Conservation (phyloP, 2,329 filamentous ascomycete genomes). For the Alternaria gaisen region DNA sequence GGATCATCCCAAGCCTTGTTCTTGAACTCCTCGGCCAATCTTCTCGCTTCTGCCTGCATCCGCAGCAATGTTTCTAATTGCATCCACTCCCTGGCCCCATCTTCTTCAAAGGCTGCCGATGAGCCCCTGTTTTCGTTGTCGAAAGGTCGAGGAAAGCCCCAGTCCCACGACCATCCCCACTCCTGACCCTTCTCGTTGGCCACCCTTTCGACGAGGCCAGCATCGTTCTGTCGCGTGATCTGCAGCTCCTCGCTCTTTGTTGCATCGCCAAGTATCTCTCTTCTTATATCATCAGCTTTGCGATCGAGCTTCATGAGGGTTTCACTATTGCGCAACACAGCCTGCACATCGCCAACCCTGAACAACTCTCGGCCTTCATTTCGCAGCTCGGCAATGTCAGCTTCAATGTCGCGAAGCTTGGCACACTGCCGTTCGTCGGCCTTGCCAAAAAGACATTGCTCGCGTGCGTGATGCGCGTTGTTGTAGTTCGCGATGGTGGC, state of each 20-base stretch:
- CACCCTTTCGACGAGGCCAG: conserved; percentile 37
- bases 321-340: conserved; percentile 44
- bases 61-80: conserved; percentile 10
- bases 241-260: conserved; percentile 2
- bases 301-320: conserved; percentile 39
- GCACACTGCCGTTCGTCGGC: conserved; percentile 41
- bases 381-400: conserved; percentile 29
- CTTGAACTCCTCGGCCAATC: conserved; percentile 14
- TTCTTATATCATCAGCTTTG: conserved; percentile 37
- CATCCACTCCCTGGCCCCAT: not conserved
- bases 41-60: conserved; percentile 18
- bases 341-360: conserved; percentile 36
- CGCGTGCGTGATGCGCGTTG: conserved; percentile 40
- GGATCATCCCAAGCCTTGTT: conserved; percentile 16
- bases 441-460: conserved; percentile 46
- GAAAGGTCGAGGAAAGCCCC: conserved; percentile 43
- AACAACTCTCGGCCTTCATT: conserved; percentile 39
- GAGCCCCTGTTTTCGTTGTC: conserved; percentile 22
- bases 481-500: conserved; percentile 43
- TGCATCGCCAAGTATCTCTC: conserved; percentile 31
- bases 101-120: conserved; percentile 4
- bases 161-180: conserved; percentile 49
- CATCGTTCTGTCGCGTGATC: conserved; percentile 15
- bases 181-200: conserved; percentile 45
- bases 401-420: conserved; percentile 35